Evolutionary conservation across 208 protist genomes (phyloP).

Genomic region (Trypanosoma melophagium): DNA sequence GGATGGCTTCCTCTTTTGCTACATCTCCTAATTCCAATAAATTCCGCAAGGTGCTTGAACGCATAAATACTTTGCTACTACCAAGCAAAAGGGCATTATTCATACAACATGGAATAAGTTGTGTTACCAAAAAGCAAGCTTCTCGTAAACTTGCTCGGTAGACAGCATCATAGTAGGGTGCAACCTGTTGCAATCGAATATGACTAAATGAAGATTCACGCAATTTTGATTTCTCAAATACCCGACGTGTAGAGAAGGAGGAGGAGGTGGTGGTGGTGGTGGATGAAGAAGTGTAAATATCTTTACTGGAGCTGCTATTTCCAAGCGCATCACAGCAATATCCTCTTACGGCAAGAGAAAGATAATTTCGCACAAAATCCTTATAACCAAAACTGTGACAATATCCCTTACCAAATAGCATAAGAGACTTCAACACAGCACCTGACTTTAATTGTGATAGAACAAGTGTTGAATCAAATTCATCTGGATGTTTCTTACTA

Average conservation of each 20-base stretch:
- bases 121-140: conserved; percentile 6
- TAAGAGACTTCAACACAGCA: conserved; percentile 16
- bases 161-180: not conserved
- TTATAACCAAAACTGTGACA: conserved; percentile 17
- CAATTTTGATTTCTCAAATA: not conserved
- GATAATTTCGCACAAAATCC: conserved; percentile 18
- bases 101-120: conserved; percentile 13
- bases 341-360: conserved; percentile 14
- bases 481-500: conserved; percentile 1
- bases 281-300: not conserved
- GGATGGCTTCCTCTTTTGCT: not conserved
- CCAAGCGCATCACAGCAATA: conserved; percentile 12
- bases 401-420: conserved; percentile 17
- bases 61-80: conserved; percentile 21
- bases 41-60: conserved; percentile 4
- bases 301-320: not conserved
- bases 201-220: not conserved
- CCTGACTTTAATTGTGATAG: conserved; percentile 11
- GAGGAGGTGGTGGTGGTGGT: not conserved
- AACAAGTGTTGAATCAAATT: conserved; percentile 20
- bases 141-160: conserved; percentile 19
- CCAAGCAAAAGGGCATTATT: conserved; percentile 10
- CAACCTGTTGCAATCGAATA: not conserved
- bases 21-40: conserved; percentile 1
- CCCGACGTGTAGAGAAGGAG: not conserved